Evolutionary conservation across 805 yeast species (phyloP).

Genomic region (Starmera dryadoides): DNA sequence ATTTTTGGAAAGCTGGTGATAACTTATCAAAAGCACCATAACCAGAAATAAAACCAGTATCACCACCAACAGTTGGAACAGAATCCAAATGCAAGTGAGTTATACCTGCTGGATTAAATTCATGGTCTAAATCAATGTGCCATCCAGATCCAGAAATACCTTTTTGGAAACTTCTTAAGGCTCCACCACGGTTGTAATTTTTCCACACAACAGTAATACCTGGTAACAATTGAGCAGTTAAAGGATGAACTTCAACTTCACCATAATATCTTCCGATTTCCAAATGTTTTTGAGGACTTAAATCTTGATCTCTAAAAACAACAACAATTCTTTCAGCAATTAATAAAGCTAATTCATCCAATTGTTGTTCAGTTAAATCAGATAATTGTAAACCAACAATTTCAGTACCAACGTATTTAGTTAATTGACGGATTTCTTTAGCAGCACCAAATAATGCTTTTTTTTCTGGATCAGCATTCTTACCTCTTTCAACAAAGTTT

Average conservation of each 20-base stretch:
- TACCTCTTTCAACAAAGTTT: slow-evolving; percentile 27
- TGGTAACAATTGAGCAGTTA: slow-evolving; percentile 27
- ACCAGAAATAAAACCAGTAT: slow-evolving; percentile 52
- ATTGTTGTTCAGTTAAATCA: slow-evolving; percentile 33
- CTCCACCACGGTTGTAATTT: slow-evolving; percentile 24
- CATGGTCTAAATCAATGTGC: slow-evolving; percentile 52
- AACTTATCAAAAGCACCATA: slow-evolving; percentile 51
- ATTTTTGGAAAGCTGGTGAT: slow-evolving; percentile 41
- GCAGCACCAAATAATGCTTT: slow-evolving; percentile 33
- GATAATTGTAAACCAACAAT: slow-evolving; percentile 37
- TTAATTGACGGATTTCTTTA: slow-evolving; percentile 32
- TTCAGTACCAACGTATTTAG: slow-evolving; percentile 42
- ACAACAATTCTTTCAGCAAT: slow-evolving; percentile 43
- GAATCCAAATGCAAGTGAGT: slow-evolving; percentile 46
- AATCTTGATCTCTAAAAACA: slow-evolving; percentile 40
- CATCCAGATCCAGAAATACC: slow-evolving; percentile 25
- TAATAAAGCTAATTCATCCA: slow-evolving; percentile 38
- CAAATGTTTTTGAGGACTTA: slow-evolving; percentile 34
- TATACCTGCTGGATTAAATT: slow-evolving; percentile 47
- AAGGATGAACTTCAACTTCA: slow-evolving; percentile 33
- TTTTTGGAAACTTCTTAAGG: slow-evolving; percentile 5
- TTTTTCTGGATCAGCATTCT: slow-evolving; percentile 33
- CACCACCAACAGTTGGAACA: slow-evolving; percentile 47
- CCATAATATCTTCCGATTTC: slow-evolving; percentile 41
- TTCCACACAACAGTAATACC: slow-evolving; percentile 31